Evolutionary conservation across 495 filamentous ascomycete genomes (phyloP), one percentile per base, ranked within the genome.

Genomic region (Trichoderma asperelloides): DNA sequence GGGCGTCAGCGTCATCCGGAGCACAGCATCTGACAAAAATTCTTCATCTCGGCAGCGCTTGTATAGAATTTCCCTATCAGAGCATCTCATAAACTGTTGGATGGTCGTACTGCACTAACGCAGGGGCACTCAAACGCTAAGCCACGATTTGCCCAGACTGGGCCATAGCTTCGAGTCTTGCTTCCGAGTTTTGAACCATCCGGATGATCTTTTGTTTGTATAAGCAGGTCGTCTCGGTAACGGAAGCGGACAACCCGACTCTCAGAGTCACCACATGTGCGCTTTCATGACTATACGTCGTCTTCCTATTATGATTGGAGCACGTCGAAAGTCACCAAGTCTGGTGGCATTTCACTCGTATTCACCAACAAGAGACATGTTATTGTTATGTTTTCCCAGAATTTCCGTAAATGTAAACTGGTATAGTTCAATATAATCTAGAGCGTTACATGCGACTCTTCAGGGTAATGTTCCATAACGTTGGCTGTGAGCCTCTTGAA

Each of bases 51-150:
- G 23, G 25, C 12, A 28, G 5, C 25, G 51, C 7, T 30, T 15
- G 25, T 60, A 25, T 51, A 21, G 16, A 21, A 23, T 9, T 21
- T 51, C 23, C 11, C 25, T 30, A 6, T 23, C 55, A 60, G 27
- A 60, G 33, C 33, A 30, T 27, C 55, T 25, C 21, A 21, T 60
- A 25, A 30, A 27, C 55, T 60, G 5, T 60, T 28, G 55, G 27
- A 8, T n/a, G 49, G 55, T 27, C 55, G 55, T 60, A 60, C 27
- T 60, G 16, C 55, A 60, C 55, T 60, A 60, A 60, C 25, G 55
- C 55, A 60, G 55, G 55, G 55, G 55, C 27, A 33, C 27, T 60
- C 27, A 18, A 37, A 28, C 27, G 55, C 25, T 18, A 60, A 60
- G 55, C 55, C 55, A 30, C 55, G 25, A 37, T 37, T 15, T 28